These are phyloP conservation scores for Pythium rhizo-oryzae DNA, from an alignment of 352 stramenopile genomes.

Conservation along the genomic window DNA sequence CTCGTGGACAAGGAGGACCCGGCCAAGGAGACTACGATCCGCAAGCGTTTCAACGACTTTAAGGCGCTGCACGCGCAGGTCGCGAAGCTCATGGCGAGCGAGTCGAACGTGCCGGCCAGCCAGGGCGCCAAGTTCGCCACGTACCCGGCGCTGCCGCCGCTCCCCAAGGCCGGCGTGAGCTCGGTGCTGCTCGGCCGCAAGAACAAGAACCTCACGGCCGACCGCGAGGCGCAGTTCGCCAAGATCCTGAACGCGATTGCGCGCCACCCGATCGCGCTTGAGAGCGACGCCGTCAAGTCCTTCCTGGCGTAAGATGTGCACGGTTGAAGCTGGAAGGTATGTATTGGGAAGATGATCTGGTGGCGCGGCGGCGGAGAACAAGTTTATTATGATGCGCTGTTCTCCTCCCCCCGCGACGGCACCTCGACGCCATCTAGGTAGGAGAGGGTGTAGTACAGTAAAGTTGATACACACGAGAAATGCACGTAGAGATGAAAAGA, in stretches of 20 bases:
- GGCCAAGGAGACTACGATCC: constrained; percentile 46
- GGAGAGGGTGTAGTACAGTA: constrained; percentile 7
- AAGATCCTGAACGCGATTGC: constrained; percentile 70
- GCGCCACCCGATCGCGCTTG: constrained; percentile 48
- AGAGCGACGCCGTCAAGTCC: constrained; percentile 46
- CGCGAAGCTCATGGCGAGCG: constrained; percentile 56
- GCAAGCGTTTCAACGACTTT: constrained; percentile 82
- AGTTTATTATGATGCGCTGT: constrained; percentile 1
- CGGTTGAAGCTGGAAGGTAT: constrained; percentile 1
- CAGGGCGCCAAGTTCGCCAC: constrained; percentile 59
- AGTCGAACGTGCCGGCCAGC: constrained; percentile 47
- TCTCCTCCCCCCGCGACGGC: neutral
- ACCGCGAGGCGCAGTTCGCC: constrained; percentile 60
- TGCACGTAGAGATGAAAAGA: neutral
- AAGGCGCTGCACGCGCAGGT: constrained; percentile 60
- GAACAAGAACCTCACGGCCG: constrained; percentile 56
- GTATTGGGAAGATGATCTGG: constrained; percentile 14
- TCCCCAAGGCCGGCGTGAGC: constrained; percentile 47
- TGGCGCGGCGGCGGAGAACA: neutral
- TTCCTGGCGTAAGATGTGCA: constrained; percentile 45
- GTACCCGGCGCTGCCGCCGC: constrained; percentile 58
- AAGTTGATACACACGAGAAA: neutral
- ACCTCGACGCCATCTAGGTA: neutral
- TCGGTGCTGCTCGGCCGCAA: constrained; percentile 48
- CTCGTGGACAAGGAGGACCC: constrained; percentile 44